Evolutionary conservation across 257 asterid species (phyloP).

Genomic region (Solanum arcanum): DNA sequence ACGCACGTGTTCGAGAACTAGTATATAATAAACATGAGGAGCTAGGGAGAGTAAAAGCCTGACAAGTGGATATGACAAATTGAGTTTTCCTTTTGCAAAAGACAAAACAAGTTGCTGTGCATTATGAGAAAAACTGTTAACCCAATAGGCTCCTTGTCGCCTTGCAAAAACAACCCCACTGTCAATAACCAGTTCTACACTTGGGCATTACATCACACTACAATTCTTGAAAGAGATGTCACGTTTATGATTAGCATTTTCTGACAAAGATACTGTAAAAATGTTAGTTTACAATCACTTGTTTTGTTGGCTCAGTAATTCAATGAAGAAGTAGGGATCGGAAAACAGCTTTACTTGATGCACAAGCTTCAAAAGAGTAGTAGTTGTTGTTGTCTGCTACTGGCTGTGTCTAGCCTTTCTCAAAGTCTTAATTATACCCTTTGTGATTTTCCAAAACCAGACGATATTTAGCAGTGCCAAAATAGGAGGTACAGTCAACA

Average conservation of each 20-base stretch:
- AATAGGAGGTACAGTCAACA: constrained; percentile 50
- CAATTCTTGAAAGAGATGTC: background rate
- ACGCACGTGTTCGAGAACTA: too few relatives aligned
- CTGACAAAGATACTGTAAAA: background rate
- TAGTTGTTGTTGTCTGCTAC: constrained; percentile 1
- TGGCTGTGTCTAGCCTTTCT: constrained; percentile 44
- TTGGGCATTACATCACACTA: background rate
- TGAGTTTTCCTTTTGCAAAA: background rate
- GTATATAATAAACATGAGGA: background rate
- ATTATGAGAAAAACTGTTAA: background rate
- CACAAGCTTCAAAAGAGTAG: background rate
- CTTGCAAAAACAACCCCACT: background rate
- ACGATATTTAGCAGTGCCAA: constrained; percentile 48
- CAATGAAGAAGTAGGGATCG: background rate
- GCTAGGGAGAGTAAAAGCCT: background rate
- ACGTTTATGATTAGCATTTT: background rate
- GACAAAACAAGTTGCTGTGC: background rate
- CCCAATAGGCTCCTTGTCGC: background rate
- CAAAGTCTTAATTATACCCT: constrained; percentile 73
- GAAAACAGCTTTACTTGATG: background rate
- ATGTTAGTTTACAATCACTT: background rate
- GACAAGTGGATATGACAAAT: background rate
- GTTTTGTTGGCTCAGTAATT: background rate
- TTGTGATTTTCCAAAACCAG: constrained; percentile 84
- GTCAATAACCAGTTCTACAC: background rate